Evolutionary conservation across 2,329 filamentous ascomycete genomes (phyloP).

Genomic region (Clonostachys byssicola): DNA sequence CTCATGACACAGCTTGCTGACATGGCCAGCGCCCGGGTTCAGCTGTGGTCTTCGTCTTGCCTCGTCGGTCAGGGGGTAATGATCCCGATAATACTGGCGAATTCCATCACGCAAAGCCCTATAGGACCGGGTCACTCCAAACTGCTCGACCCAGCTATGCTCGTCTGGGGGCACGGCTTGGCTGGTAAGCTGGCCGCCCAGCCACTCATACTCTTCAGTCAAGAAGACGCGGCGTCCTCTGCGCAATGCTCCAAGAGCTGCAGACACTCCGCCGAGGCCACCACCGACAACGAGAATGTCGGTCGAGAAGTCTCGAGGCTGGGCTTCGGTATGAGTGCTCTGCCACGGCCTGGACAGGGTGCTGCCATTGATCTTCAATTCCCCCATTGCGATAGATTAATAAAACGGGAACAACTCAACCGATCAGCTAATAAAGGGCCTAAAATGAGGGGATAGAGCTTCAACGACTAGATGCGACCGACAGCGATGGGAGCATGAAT

Average conservation of each 20-base stretch:
- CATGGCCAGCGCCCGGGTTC: slow-evolving; percentile 17
- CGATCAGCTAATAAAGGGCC: no score
- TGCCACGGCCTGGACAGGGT: neutral
- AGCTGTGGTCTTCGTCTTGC: slow-evolving; percentile 13
- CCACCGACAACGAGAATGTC: slow-evolving; percentile 15
- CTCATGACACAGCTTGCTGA: slow-evolving; percentile 19
- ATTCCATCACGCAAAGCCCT: slow-evolving; percentile 13
- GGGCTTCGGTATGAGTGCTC: neutral
- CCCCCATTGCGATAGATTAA: neutral
- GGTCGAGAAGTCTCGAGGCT: slow-evolving; percentile 7
- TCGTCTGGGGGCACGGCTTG: slow-evolving; percentile 19
- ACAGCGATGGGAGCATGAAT: no score
- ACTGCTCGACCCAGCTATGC: slow-evolving; percentile 19
- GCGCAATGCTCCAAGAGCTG: slow-evolving; percentile 15
- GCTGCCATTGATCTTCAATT: neutral
- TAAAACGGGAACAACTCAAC: neutral
- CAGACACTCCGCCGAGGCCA: slow-evolving; percentile 16
- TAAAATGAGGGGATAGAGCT: no score
- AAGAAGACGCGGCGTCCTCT: slow-evolving; percentile 12
- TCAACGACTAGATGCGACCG: no score
- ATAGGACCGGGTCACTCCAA: slow-evolving; percentile 17
- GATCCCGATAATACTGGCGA: slow-evolving; percentile 14
- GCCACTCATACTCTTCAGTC: slow-evolving; percentile 19
- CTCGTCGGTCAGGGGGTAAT: slow-evolving; percentile 16
- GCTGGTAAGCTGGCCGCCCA: slow-evolving; percentile 17